phyloP scores from a whole-genome alignment of 108 stramenopile genomes.

The Cyclotella kingstonii region DNA sequence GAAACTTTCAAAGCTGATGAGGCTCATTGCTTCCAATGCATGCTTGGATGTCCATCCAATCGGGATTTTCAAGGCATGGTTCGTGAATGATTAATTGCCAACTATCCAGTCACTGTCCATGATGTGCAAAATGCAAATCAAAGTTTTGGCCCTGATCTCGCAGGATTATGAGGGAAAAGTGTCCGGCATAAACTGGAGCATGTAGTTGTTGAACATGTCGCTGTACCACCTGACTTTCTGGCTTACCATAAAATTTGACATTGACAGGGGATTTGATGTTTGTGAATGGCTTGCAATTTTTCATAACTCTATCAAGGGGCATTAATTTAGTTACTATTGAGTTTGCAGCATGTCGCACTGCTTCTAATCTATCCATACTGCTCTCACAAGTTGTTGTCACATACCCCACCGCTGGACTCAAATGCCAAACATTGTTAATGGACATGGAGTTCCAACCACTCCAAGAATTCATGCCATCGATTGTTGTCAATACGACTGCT shows the following conservation, averaged over 20 bases:
- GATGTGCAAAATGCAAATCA: conserved; percentile 23
- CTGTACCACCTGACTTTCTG: conserved; percentile 24
- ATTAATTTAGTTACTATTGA: conserved; percentile 17
- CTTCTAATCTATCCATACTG: neutral
- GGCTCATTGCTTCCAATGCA: neutral
- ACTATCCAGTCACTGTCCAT: conserved; percentile 32
- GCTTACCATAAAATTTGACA: conserved; percentile 17
- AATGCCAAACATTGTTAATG: conserved; percentile 1
- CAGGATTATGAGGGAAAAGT: neutral
- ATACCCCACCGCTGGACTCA: conserved; percentile 19
- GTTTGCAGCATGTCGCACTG: conserved; percentile 13
- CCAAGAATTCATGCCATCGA: neutral
- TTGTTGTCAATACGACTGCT: conserved; percentile 21
- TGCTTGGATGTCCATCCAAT: neutral
- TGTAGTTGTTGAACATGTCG: neutral
- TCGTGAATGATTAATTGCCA: conserved; percentile 1
- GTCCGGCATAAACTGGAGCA: too few relatives aligned
- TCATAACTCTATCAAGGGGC: conserved; percentile 20
- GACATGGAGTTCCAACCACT: conserved; percentile 33
- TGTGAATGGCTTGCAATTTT: conserved; percentile 41
- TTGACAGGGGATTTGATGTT: conserved; percentile 31
- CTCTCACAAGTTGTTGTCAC: neutral
- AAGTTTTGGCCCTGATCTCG: conserved; percentile 37
- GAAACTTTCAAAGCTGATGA: neutral
- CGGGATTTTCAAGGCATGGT: neutral